Evolutionary conservation across 352 stramenopile genomes (phyloP).

Genomic region (Elongisporangium senticosum): DNA sequence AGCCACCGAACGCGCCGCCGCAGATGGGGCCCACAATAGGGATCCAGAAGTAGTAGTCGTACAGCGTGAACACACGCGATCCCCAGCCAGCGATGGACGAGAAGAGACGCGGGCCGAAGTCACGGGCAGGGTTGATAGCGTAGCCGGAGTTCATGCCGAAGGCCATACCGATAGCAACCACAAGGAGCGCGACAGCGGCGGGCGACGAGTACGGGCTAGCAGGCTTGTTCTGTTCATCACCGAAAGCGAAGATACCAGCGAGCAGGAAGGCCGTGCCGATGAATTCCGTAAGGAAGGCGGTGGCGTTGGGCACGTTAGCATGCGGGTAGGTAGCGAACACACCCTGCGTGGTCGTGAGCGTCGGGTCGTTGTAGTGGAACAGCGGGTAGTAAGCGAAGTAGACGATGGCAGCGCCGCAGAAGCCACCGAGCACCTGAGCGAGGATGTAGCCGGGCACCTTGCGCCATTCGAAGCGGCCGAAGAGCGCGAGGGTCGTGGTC

Average conservation of each 20-base stretch:
- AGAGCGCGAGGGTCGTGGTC: slow-evolving; percentile 35
- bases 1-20: slow-evolving; percentile 33
- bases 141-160: slow-evolving; percentile 68
- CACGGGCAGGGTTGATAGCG: slow-evolving; percentile 56
- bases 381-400: slow-evolving; percentile 56
- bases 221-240: slow-evolving; percentile 46
- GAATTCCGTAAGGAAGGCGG: slow-evolving; percentile 58
- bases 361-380: slow-evolving; percentile 36
- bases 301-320: slow-evolving; percentile 27
- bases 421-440: slow-evolving; percentile 34
- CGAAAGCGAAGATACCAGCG: slow-evolving; percentile 46
- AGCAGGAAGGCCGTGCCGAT: slow-evolving; percentile 52
- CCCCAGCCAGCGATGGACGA: slow-evolving; percentile 36
- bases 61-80: slow-evolving; percentile 31
- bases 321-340: slow-evolving; percentile 53
- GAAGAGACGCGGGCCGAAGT: slow-evolving; percentile 48
- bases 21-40: slow-evolving; percentile 43
- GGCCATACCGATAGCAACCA: slow-evolving; percentile 50
- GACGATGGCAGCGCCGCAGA: slow-evolving; percentile 30
- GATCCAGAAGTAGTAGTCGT: slow-evolving; percentile 57
- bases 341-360: slow-evolving; percentile 17
- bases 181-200: slow-evolving; percentile 32
- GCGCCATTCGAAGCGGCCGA: slow-evolving; percentile 36
- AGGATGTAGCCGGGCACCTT: slow-evolving; percentile 46
- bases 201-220: slow-evolving; percentile 35